A percentile compares a stretch with the other conserved stretches of the same genome.
Conservation (phyloP, 106 monocot species). For the Cymbidium sinense region DNA sequence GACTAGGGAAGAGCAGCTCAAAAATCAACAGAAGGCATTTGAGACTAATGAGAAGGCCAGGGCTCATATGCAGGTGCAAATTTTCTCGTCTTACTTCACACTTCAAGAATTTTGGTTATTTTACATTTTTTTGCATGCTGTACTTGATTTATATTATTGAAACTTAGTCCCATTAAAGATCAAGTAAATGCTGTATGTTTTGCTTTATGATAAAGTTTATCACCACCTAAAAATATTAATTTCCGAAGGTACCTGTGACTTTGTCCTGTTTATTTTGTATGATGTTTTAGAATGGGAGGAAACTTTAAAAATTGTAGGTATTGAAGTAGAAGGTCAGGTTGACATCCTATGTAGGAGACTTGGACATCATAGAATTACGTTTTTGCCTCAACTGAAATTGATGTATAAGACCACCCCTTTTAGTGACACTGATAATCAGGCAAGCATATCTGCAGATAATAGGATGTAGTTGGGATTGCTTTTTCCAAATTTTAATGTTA, state of each 20-base stretch:
- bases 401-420: too few species aligned
- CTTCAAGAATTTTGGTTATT: background rate
- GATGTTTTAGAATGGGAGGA: too few species aligned
- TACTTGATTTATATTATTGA: background rate
- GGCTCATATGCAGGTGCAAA: slow-evolving; percentile 85
- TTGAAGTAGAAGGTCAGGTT: too few species aligned
- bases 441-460: too few species aligned
- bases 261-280: too few species aligned
- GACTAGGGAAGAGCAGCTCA: slow-evolving; percentile 72
- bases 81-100: background rate
- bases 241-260: too few species aligned
- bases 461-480: too few species aligned
- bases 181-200: background rate
- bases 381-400: too few species aligned
- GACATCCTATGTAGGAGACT: too few species aligned
- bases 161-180: background rate
- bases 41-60: slow-evolving; percentile 90
- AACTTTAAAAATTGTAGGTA: too few species aligned
- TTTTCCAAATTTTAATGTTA: background rate
- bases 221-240: background rate
- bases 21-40: slow-evolving; percentile 90
- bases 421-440: too few species aligned
- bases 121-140: background rate
- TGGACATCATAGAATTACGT: too few species aligned
- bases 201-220: background rate